Base-by-base conservation (phyloP, 2,329 filamentous ascomycete species). In the Fusarium sp. region DNA sequence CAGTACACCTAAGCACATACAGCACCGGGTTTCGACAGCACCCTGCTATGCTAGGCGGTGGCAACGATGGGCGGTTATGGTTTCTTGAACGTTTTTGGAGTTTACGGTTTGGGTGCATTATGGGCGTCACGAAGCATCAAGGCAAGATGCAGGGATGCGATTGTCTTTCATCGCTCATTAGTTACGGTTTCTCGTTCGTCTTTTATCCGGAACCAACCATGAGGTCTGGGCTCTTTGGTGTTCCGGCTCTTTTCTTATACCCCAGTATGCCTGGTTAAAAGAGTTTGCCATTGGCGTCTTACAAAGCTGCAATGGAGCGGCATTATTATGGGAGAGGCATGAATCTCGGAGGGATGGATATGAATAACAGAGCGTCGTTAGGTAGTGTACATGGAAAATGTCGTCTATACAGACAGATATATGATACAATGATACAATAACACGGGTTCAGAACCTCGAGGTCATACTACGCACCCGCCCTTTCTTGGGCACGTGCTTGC, bases 1-100 rank as follows among this genome's bases (percentile, higher is more conserved):
- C 90, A 94, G 79, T 95, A 89, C 76, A 81, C 85, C 64, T 84
- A 75, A 80, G 60, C 37, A n/a, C 33, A 24, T 45, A n/a, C 8
- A n/a, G 39, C 58, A 67, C 62, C 29, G 48, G 48, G 48, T 37
- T 64, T 18, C 43, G 33, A 58, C 33, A 22, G 24, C 27, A 52
- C 27, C 33, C 39, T 41, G 50, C 39, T 43, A 48, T 24, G 43
- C 43, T 18, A 29, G 65, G 45, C 35, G n/a, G 41, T 41, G 43
- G 24, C 27, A 56, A 22, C 20, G 50, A 65, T 20, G 56, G 43
- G 62, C n/a, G 37, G 31, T 24, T 27, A 37, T 29, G 50, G 41
- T 37, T 65, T 43, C 27, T 37, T 64, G 73, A 43, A 66, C 65
- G 58, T 68, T 68, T 62, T 31, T 63, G 76, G 75, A 69, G 76